Percentiles rank a stretch among this genome's conserved stretches.
Conservation (phyloP, 768 basidiomycete genomes). For the Tylopilus vinaceipallidus region DNA sequence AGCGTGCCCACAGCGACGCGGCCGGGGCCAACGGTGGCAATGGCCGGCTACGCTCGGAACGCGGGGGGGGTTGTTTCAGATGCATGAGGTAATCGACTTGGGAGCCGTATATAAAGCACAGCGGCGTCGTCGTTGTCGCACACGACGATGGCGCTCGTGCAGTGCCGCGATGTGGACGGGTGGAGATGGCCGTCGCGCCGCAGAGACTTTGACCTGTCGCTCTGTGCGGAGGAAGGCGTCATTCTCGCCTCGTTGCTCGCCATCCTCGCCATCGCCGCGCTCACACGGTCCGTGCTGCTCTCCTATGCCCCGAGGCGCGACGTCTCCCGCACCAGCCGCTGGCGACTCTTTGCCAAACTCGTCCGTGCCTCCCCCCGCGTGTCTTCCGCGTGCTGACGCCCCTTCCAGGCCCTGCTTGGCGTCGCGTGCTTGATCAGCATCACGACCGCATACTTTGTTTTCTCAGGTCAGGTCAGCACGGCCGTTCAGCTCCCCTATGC, state of each 20-base stretch:
- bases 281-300: conserved; percentile 38
- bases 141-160: conserved; percentile 32
- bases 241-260: conserved; percentile 54
- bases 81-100: not conserved
- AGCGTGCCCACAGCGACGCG: too few species aligned
- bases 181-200: conserved; percentile 58
- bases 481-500: conserved; percentile 50
- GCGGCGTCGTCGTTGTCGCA: not conserved
- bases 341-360: conserved; percentile 59
- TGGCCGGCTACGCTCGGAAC: too few species aligned
- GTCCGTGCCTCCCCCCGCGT: conserved; percentile 41
- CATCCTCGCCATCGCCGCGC: conserved; percentile 41
- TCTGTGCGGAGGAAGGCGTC: conserved; percentile 78
- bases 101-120: not conserved
- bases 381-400: not conserved
- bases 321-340: conserved; percentile 46
- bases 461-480: conserved; percentile 30
- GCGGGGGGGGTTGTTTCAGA: too few species aligned
- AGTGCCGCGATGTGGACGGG: conserved; percentile 59
- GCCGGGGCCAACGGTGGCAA: too few species aligned
- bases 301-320: conserved; percentile 24
- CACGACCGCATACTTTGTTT: conserved; percentile 40
- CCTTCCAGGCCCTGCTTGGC: conserved; percentile 44
- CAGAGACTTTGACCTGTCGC: conserved; percentile 73
- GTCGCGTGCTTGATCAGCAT: conserved; percentile 48